Conservation (phyloP, 2,329 filamentous ascomycete genomes). For the Colletotrichum viniferum region DNA sequence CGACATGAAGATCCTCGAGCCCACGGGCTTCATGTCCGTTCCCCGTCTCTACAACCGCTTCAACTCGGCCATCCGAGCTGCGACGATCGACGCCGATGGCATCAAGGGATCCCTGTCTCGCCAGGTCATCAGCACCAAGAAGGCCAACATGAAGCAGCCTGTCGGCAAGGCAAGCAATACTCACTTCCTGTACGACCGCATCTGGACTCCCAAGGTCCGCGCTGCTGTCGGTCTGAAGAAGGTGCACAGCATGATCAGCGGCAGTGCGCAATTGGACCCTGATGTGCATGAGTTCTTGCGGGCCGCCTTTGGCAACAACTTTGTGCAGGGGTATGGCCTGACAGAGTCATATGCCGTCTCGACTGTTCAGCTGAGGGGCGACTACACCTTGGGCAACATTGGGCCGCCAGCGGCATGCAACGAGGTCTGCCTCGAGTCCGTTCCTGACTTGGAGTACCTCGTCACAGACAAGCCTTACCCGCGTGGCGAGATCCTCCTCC, state of each 20-base stretch:
- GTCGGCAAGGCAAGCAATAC: slow-evolving; percentile 77
- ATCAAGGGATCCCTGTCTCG: slow-evolving; percentile 82
- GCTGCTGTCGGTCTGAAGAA: slow-evolving; percentile 82
- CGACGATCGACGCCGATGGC: slow-evolving; percentile 79
- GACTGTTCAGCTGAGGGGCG: slow-evolving; percentile 70
- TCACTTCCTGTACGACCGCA: slow-evolving; percentile 79
- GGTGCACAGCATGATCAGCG: slow-evolving; percentile 77
- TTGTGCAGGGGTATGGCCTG: slow-evolving; percentile 89
- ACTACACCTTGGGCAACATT: slow-evolving; percentile 81
- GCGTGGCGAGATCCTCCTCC: slow-evolving; percentile 85
- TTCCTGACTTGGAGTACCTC: slow-evolving; percentile 93
- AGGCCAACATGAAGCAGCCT: slow-evolving; percentile 75
- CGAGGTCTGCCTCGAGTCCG: slow-evolving; percentile 83
- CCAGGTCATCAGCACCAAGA: slow-evolving; percentile 80
- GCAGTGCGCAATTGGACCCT: slow-evolving; percentile 89
- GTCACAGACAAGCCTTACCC: slow-evolving; percentile 87
- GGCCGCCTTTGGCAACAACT: slow-evolving; percentile 77
- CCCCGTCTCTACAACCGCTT: slow-evolving; percentile 93
- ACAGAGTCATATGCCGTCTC: slow-evolving; percentile 90
- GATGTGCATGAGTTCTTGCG: slow-evolving; percentile 88
- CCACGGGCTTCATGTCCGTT: slow-evolving; percentile 85
- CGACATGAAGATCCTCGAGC: slow-evolving; percentile 85
- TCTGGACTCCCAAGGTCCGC: slow-evolving; percentile 89
- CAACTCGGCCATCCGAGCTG: slow-evolving; percentile 78
- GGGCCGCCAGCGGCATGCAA: slow-evolving; percentile 70